Base-by-base conservation (phyloP, 352 stramenopile genomes). In the Elongisporangium undulatum region DNA sequence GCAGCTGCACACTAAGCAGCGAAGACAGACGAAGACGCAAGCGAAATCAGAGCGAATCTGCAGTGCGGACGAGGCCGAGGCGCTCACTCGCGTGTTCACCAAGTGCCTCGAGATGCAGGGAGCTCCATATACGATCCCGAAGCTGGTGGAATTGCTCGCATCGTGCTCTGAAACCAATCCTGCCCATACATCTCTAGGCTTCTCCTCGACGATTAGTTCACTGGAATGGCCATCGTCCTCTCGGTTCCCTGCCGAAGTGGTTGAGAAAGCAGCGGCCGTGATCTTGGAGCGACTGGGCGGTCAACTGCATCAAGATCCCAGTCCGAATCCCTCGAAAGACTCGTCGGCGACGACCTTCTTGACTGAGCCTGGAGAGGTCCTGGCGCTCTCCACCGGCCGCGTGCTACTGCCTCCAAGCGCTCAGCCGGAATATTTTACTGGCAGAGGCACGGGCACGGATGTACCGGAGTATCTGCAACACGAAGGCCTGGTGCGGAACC, bases 401-500 rank as follows among this genome's bases (percentile, higher is more conserved):
- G 6, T 48, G 2, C 56, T 62, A 16, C 15, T 22, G 12, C 4
- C 55, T 34, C 9, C 51, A 49, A 1, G 7, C 58, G n/a, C 20
- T 75, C 15, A 56, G 39, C 1, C 39, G 29, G 13, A 41, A 66
- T 17, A 49, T 20, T 34, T 24, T 55, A 17, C 49, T 22, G 2
- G 38, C 23, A 24, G 50, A 51, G 82, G 78, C 22, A 61, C 71
- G 20, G 62, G 64, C 23, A 13, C 26, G 0, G 58, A 78, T 24
- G 66, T 88, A 0, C 82, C 80, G 0, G 70, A 72, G 58, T 89
- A 83, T 59, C 70, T 92, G 19, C 79, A 77, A 23, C 72, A 75
- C 38, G 75, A 86, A 5, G 80, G 80, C 0, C 64, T 86, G n/a
- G 71, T 92, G 51, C 76, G 82, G 3, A 80, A 90, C 48, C 55